These are phyloP conservation scores for Scheffersomyces lignicola DNA, from an alignment of 1,139 yeast genomes.

Conservation along the genomic window DNA sequence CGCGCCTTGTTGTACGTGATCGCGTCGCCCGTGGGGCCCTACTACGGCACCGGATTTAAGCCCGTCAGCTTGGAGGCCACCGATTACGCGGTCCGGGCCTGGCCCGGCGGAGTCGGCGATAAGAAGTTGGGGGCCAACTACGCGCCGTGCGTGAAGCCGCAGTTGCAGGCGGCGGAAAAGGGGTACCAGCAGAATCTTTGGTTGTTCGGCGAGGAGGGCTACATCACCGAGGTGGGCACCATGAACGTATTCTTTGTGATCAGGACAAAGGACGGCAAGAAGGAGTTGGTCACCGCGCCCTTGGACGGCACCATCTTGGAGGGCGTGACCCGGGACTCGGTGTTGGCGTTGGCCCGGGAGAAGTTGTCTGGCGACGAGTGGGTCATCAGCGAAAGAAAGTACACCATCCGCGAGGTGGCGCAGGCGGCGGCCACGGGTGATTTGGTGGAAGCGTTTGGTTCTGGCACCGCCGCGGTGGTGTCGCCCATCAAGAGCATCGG, in stretches of 20 bases:
- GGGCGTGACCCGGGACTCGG: conserved; percentile 94
- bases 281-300: conserved; percentile 94
- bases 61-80: conserved; percentile 94
- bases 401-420: conserved; percentile 75
- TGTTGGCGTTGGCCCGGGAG: conserved; percentile 72
- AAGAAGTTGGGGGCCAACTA: conserved; percentile 96
- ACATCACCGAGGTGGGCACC: conserved; percentile 94
- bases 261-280: conserved; percentile 70
- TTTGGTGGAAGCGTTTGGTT: conserved; percentile 91
- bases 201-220: conserved; percentile 89
- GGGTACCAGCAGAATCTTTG: conserved; percentile 96
- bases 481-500: conserved; percentile 90
- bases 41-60: conserved; percentile 86
- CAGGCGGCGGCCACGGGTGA: conserved; percentile 77
- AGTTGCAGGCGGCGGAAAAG: conserved; percentile 77
- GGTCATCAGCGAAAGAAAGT: conserved; percentile 79
- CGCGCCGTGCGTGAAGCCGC: conserved; percentile 92
- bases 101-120: conserved; percentile 99
- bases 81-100: conserved; percentile 94
- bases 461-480: conserved; percentile 97
- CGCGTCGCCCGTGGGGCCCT: conserved; percentile 95
- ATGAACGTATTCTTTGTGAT: conserved; percentile 93
- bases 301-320: conserved; percentile 95
- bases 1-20: conserved; percentile 81
- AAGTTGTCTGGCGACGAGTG: conserved; percentile 73